These are phyloP conservation scores for Neurospora sp. DNA, from an alignment of 495 filamentous ascomycete genomes.

Conservation along the genomic window DNA sequence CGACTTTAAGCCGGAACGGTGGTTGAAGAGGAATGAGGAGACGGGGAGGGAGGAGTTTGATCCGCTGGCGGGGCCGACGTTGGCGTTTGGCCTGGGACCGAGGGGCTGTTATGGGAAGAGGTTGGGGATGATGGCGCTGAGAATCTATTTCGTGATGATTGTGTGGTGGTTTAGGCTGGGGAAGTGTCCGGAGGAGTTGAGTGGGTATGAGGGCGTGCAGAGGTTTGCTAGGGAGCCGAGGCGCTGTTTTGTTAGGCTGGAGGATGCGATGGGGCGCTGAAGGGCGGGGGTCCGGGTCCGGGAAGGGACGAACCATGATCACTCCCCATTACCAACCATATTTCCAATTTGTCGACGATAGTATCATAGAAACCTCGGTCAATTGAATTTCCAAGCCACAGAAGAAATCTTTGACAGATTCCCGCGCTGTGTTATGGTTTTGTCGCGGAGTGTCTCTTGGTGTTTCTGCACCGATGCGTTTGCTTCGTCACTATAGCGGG, in stretches of 20 bases:
- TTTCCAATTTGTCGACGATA: too few relatives aligned
- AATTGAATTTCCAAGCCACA: too few relatives aligned
- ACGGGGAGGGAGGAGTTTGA: slow-evolving; percentile 17
- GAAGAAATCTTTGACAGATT: too few relatives aligned
- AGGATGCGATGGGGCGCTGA: neutral
- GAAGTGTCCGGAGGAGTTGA: slow-evolving; percentile 7
- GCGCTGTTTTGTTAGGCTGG: slow-evolving; percentile 18
- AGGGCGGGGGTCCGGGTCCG: neutral
- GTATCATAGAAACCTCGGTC: too few relatives aligned
- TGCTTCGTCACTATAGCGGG: too few relatives aligned
- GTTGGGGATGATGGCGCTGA: slow-evolving; percentile 28
- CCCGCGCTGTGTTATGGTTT: too few relatives aligned
- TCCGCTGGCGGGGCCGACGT: slow-evolving; percentile 18
- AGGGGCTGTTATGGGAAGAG: slow-evolving; percentile 39
- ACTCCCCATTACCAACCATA: too few relatives aligned
- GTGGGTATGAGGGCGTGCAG: slow-evolving; percentile 18
- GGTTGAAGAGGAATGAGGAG: slow-evolving; percentile 11
- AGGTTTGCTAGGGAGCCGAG: slow-evolving; percentile 18
- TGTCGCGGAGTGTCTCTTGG: neutral
- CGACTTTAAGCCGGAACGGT: slow-evolving; percentile 30
- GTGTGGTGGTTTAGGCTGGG: slow-evolving; percentile 30
- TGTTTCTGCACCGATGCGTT: too few relatives aligned
- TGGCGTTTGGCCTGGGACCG: slow-evolving; percentile 43
- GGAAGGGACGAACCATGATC: too few relatives aligned
- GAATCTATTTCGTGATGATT: slow-evolving; percentile 23